phyloP scores from a whole-genome alignment of 2,329 filamentous ascomycete species.

The Fragosphaeria purpurea region DNA sequence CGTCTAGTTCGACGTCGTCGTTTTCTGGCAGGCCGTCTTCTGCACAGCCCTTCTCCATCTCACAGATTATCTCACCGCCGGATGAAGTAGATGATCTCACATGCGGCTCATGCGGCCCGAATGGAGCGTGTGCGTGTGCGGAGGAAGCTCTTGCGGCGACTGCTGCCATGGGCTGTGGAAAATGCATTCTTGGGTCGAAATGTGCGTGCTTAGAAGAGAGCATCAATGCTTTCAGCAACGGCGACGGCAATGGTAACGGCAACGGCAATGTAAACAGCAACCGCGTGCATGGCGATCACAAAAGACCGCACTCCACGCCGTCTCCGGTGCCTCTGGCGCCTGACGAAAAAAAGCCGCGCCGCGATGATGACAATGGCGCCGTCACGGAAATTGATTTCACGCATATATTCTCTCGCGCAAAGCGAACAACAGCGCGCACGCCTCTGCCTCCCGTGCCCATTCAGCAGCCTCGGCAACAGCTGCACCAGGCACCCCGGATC shows the following conservation, averaged over 20 bases:
- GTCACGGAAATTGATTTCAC: constrained; percentile 67
- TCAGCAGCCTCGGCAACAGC: neutral
- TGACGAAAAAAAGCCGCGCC: constrained; percentile 46
- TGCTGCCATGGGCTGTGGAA: constrained; percentile 51
- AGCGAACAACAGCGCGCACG: constrained; percentile 16
- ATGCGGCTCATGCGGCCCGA: constrained; percentile 47
- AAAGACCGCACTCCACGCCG: constrained; percentile 32
- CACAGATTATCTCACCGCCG: constrained; percentile 47
- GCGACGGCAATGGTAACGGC: constrained; percentile 6
- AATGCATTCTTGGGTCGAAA: constrained; percentile 50
- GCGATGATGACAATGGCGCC: constrained; percentile 23
- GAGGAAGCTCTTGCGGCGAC: constrained; percentile 46
- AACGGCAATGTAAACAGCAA: constrained; percentile 14
- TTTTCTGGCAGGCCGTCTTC: constrained; percentile 19
- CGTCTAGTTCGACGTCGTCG: constrained; percentile 20
- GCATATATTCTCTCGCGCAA: constrained; percentile 46
- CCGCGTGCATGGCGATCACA: constrained; percentile 25
- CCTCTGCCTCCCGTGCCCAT: constrained; percentile 10
- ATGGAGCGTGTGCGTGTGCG: constrained; percentile 46
- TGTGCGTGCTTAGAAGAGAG: constrained; percentile 51
- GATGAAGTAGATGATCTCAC: constrained; percentile 32
- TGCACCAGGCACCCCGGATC: constrained; percentile 11
- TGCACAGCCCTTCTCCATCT: constrained; percentile 41
- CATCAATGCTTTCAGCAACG: constrained; percentile 22
- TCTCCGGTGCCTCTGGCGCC: constrained; percentile 33